Evolutionary conservation across 148 eudicot genomes (phyloP), one percentile per base, ranked within the genome.

Genomic region (Rhododendron williamsianum): DNA sequence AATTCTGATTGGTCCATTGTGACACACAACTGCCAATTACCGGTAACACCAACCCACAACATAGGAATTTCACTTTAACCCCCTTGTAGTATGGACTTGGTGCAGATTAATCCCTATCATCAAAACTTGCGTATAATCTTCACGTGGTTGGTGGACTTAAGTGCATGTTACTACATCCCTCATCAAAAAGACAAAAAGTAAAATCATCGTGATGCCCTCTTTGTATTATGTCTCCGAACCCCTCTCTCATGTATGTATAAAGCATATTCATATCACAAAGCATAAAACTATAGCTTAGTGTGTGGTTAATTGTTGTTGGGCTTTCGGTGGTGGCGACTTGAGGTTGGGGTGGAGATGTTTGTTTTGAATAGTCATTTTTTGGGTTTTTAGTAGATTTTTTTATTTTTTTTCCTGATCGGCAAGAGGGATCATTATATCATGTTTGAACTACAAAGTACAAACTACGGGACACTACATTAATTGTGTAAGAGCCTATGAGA

Each of bases 1-100:
- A 74, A 60, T 54, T 81, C 87, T 69, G 10, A 87, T 84, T 87
- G 89, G 89, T 52, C 41, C 18, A 54, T 49, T 3, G 60, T 4
- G 33, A 11, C 36, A 13, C 81, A 46, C 81, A 46, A 49, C 63
- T 27, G 19, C 18, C 81, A 15, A 27, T 27, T 27, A 49, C 30
- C 27, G 81, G 19, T 52, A 16, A 74, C 80, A 38, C 25, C 78
- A 38, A 18, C 27, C 48, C 78, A 38, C 45, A 0, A 3, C 69
- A 23, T 63, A 23, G 69, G 16, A 63, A 23, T 63, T 63, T 63
- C 69, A 23, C 69, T 63, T 63, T 2, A 63, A 23, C 27, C 69
- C 69, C 69, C 69, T 63, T 63, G 69, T 23, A 63, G 69, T 23
- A 63, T 63, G 69, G 69, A 7, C 9, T 23, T 23, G 30, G 27